These are phyloP conservation scores for Nicotiana obtusifolia DNA, from an alignment of 257 asterid genomes.

Conservation along the genomic window DNA sequence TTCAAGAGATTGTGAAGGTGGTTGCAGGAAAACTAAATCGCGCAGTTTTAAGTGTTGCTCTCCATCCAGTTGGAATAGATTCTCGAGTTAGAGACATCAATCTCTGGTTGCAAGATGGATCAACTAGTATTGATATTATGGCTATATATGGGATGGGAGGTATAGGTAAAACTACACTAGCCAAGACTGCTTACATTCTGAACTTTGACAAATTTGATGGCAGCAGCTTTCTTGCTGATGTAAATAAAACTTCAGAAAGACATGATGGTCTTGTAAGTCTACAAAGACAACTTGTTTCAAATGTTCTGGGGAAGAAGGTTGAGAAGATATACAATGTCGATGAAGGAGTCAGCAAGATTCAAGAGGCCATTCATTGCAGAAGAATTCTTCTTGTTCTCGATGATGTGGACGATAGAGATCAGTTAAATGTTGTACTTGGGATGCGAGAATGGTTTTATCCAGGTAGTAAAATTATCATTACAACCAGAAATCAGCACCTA, in stretches of 20 bases:
- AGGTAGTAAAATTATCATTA: constrained; percentile 20
- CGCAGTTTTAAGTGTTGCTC: not conserved
- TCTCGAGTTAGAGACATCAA: constrained; percentile 12
- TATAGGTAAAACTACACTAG: constrained; percentile 15
- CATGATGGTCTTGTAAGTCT: constrained; percentile 8
- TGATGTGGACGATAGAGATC: constrained; percentile 15
- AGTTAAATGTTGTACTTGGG: constrained; percentile 10
- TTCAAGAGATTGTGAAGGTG: constrained; percentile 14
- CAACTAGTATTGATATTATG: not conserved
- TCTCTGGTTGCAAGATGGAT: constrained; percentile 10
- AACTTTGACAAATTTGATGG: constrained; percentile 10
- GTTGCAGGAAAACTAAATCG: constrained; percentile 9
- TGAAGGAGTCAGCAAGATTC: constrained; percentile 10
- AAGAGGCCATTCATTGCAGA: not conserved
- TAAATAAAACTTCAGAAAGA: constrained; percentile 3
- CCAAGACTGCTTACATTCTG: not conserved
- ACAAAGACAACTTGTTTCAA: constrained; percentile 16
- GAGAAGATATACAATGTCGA: not conserved
- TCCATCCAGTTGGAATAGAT: constrained; percentile 12
- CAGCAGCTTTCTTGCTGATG: constrained; percentile 17
- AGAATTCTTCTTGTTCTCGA: constrained; percentile 17
- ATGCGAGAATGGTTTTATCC: constrained; percentile 13
- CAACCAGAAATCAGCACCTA: constrained; percentile 16
- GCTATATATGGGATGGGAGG: constrained; percentile 18
- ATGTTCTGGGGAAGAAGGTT: not conserved